Conservation (phyloP, 805 yeast species). For the Lipomyces mesembrius region DNA sequence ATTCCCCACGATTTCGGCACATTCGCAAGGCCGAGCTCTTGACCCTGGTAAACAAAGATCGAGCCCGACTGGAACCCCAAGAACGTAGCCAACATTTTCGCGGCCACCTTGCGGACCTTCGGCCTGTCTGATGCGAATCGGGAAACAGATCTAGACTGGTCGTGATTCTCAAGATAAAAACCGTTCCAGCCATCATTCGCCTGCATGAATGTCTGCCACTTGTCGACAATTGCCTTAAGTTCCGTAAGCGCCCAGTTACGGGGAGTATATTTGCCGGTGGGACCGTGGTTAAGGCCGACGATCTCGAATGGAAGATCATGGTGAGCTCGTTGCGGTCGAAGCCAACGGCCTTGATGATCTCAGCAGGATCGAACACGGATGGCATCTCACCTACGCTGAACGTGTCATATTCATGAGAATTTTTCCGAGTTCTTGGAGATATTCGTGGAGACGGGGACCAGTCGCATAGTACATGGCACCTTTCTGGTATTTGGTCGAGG, state of each 20-base stretch:
- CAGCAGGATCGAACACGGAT: slow-evolving; percentile 45
- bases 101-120: slow-evolving; percentile 48
- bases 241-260: slow-evolving; percentile 22
- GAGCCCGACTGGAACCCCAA: slow-evolving; percentile 58
- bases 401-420: slow-evolving; percentile 54
- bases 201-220: slow-evolving; percentile 47
- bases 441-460: slow-evolving; percentile 64
- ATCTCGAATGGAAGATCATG: slow-evolving; percentile 42
- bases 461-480: slow-evolving; percentile 48
- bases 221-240: slow-evolving; percentile 27
- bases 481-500: slow-evolving; percentile 51
- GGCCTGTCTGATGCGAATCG: slow-evolving; percentile 56
- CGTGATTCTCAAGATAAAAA: slow-evolving; percentile 61
- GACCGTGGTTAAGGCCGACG: slow-evolving; percentile 31
- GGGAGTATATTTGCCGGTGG: slow-evolving; percentile 24
- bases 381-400: slow-evolving; percentile 67
- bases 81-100: slow-evolving; percentile 56
- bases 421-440: slow-evolving; percentile 57
- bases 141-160: slow-evolving; percentile 59
- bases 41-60: slow-evolving; percentile 63
- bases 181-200: slow-evolving; percentile 64
- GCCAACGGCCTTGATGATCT: slow-evolving; percentile 38
- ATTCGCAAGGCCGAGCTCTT: slow-evolving; percentile 50
- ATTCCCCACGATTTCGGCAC: slow-evolving; percentile 50
- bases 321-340: slow-evolving; percentile 40